Base-by-base conservation (phyloP, 2,329 filamentous ascomycete species). In the Aspergillus tubingensis region DNA sequence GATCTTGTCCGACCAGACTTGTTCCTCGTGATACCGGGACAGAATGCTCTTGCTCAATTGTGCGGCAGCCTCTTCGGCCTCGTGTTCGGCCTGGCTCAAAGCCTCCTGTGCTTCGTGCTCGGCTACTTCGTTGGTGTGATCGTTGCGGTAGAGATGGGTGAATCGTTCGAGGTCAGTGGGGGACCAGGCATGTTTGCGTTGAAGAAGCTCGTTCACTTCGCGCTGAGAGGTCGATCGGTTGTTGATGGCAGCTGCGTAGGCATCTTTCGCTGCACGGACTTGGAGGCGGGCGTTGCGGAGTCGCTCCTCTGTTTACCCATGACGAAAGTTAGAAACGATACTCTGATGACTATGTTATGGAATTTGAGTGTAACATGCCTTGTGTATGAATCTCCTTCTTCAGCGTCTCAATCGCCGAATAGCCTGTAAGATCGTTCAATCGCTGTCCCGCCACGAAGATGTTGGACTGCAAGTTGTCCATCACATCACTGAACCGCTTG, bases 1-100 rank as follows among this genome's bases (percentile, higher is more conserved):
- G 73, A 99, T 99, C 69, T 96, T 94, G 75, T 99, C 95, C 72
- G 91, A 96, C 95, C 95, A 99, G 59, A 99, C 96, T 80, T 99
- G 95, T 80, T 99, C 95, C 79, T 99, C 95, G 76, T 99, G 95
- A 77, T 99, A 99, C 62, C 96, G 87, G 63, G 90, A 90, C 54
- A 97, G 81, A 68, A 98, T 97, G 54, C 89, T 88, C 63, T 89
- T 88, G 73, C 90, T 94, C 57, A 99, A 81, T 69, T 88, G 85
- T 55, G 88, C 86, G 58, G 88, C 86, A 0, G 92, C 85, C 63
- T 90, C 88, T 77, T 96, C 91, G 62, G 96, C 87, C 62, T 91
- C 86, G 48, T 85, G 84, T 79, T 99, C 95, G 2, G 91, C 88
- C 61, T 87, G 84, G 15, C 87, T 87, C 25, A 98, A 83, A 13